These are phyloP conservation scores for Baudoinia panamericana DNA, from an alignment of 495 filamentous ascomycete species.

Conservation along the genomic window DNA sequence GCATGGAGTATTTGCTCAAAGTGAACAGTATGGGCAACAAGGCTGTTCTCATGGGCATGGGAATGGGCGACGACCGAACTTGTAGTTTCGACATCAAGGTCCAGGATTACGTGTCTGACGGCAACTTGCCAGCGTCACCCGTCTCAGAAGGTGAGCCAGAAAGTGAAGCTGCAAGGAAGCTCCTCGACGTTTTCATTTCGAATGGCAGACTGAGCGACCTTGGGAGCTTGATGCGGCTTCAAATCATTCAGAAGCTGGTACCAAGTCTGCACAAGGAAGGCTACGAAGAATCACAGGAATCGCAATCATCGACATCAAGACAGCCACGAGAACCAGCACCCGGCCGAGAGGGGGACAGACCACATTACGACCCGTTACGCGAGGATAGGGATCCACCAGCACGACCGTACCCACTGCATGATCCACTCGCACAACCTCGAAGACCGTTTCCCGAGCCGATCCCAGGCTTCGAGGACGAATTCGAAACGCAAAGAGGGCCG, in stretches of 20 bases:
- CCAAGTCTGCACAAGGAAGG: conserved; percentile 63
- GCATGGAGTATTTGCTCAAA: conserved; percentile 73
- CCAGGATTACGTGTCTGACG: conserved; percentile 61
- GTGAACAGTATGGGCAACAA: conserved; percentile 71
- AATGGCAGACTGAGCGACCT: conserved; percentile 52
- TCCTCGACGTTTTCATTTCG: conserved; percentile 65
- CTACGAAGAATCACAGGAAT: conserved; percentile 44
- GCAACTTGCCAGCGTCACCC: conserved; percentile 42
- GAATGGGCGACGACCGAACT: conserved; percentile 66
- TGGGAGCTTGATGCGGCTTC: conserved; percentile 52
- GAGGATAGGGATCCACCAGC: conserved; percentile 46
- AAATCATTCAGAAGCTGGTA: conserved; percentile 67
- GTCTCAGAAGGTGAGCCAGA: conserved; percentile 15
- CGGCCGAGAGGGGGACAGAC: conserved; percentile 26
- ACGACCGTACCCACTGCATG: conserved; percentile 52
- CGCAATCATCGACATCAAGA: conserved; percentile 13
- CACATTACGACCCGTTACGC: conserved; percentile 37
- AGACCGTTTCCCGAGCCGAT: conserved; percentile 56
- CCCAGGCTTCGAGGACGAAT: conserved; percentile 89
- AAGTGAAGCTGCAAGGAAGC: conserved; percentile 28
- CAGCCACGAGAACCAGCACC: conserved; percentile 20
- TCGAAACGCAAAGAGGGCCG: conserved; percentile 61
- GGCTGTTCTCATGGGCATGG: conserved; percentile 67
- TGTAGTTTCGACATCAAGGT: conserved; percentile 59
- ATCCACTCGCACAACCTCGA: conserved; percentile 49